A percentile compares a stretch with the other conserved stretches of the same genome.
phyloP scores from a whole-genome alignment of 2,329 filamentous ascomycete genomes.

The Fusarium burgessii region DNA sequence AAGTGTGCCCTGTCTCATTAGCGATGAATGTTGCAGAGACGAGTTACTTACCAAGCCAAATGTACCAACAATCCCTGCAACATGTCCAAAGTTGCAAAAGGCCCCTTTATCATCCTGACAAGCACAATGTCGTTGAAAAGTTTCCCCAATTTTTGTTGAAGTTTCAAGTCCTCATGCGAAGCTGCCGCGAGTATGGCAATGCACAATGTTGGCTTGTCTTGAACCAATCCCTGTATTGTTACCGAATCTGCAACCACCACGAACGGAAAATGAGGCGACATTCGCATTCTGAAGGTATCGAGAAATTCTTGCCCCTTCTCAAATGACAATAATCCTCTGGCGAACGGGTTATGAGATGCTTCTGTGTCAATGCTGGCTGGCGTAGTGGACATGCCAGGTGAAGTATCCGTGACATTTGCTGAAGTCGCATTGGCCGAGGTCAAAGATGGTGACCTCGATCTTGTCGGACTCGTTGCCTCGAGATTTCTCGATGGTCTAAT shows the following conservation, averaged over 20 bases:
- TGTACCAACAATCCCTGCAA: constrained; percentile 49
- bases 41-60: constrained; percentile 47
- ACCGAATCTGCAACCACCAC: constrained; percentile 40
- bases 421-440: constrained; percentile 13
- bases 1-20: constrained; percentile 49
- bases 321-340: constrained; percentile 33
- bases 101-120: constrained; percentile 37
- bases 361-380: constrained; percentile 30
- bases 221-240: constrained; percentile 35
- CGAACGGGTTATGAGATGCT: constrained; percentile 42
- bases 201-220: constrained; percentile 43
- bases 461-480: constrained; percentile 15
- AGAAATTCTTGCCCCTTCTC: constrained; percentile 46
- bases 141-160: constrained; percentile 44
- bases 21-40: not conserved
- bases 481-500: constrained; percentile 28
- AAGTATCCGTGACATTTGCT: constrained; percentile 10
- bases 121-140: constrained; percentile 48
- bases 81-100: constrained; percentile 47
- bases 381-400: constrained; percentile 4
- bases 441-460: constrained; percentile 34
- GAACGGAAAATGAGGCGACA: constrained; percentile 49
- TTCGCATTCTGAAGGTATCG: constrained; percentile 40
- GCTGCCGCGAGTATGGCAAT: constrained; percentile 49
- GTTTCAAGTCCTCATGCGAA: constrained; percentile 31